Conservation (phyloP, 352 stramenopile genomes). For the Phytophthora ramorum region DNA sequence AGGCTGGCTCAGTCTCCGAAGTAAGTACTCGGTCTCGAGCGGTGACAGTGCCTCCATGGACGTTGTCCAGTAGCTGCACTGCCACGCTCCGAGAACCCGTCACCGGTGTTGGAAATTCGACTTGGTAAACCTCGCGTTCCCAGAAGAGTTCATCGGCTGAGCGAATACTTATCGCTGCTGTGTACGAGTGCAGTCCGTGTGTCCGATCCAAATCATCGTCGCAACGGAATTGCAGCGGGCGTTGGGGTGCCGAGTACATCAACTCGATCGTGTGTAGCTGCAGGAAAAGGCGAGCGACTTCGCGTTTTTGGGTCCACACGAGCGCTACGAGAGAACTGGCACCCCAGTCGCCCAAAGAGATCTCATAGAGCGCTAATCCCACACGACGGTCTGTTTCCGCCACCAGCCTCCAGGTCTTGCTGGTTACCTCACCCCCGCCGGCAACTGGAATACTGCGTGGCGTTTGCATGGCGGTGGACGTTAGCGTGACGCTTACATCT, state of each 20-base stretch:
- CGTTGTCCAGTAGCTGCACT: conserved; percentile 45
- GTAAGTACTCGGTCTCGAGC: conserved; percentile 53
- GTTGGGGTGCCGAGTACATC: conserved; percentile 45
- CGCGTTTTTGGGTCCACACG: conserved; percentile 47
- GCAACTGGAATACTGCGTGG: conserved; percentile 10
- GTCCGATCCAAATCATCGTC: conserved; percentile 47
- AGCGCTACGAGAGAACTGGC: conserved; percentile 58
- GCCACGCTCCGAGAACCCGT: conserved; percentile 8
- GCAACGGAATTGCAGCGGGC: conserved; percentile 40
- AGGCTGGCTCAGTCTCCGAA: conserved; percentile 22
- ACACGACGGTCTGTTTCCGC: conserved; percentile 48
- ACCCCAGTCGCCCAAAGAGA: conserved; percentile 45
- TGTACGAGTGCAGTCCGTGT: conserved; percentile 60
- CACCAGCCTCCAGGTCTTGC: conserved; percentile 45
- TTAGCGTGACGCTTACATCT: conserved; percentile 30
- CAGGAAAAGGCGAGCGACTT: conserved; percentile 57
- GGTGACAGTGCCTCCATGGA: conserved; percentile 27
- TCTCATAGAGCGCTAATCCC: conserved; percentile 59
- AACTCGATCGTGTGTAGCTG: conserved; percentile 58
- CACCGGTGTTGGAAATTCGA: conserved; percentile 36
- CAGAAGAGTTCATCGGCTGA: conserved; percentile 52
- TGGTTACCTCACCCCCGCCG: conserved; percentile 24
- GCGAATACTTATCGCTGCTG: conserved; percentile 52
- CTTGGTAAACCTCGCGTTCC: conserved; percentile 60
- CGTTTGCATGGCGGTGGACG: conserved; percentile 11